Conservation (phyloP, 257 asterid genomes). For the Rubia yunnanensis region DNA sequence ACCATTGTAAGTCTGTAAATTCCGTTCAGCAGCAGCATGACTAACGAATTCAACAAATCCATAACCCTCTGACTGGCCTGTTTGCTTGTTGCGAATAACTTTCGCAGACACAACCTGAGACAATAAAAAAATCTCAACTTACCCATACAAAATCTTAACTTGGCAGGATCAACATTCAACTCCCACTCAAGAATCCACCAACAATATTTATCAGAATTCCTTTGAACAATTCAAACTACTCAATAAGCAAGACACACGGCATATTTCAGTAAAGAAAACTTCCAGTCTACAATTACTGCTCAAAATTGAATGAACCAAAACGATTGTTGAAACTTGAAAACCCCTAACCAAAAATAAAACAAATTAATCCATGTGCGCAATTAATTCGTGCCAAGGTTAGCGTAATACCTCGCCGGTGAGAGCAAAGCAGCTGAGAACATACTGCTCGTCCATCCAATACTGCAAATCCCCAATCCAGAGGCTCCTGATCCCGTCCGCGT, state of each 20-base stretch:
- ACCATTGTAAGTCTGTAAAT: slow-evolving; percentile 60
- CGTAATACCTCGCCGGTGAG: slow-evolving; percentile 57
- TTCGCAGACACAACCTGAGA: slow-evolving; percentile 59
- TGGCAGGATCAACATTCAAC: background rate
- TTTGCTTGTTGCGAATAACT: slow-evolving; percentile 82
- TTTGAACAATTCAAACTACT: too few species aligned
- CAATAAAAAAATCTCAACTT: slow-evolving; percentile 1
- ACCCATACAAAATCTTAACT: background rate
- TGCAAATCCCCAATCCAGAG: slow-evolving; percentile 98
- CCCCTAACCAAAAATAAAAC: background rate
- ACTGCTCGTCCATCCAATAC: slow-evolving; percentile 88
- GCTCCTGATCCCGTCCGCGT: slow-evolving; percentile 68
- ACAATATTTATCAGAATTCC: too few species aligned
- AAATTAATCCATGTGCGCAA: too few species aligned
- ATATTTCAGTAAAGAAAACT: too few species aligned
- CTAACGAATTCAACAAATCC: slow-evolving; percentile 78
- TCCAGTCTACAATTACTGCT: too few species aligned
- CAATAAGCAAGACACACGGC: too few species aligned
- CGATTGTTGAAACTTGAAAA: background rate
- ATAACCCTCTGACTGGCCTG: slow-evolving; percentile 73
- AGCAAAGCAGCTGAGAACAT: slow-evolving; percentile 44
- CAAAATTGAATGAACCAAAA: background rate
- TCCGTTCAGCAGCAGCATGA: slow-evolving; percentile 84
- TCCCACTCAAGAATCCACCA: background rate
- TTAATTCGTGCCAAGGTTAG: background rate